A percentile compares a stretch with the other conserved stretches of the same genome.
Conservation (phyloP, 2,329 filamentous ascomycete species). For the Trichoderma sp. region DNA sequence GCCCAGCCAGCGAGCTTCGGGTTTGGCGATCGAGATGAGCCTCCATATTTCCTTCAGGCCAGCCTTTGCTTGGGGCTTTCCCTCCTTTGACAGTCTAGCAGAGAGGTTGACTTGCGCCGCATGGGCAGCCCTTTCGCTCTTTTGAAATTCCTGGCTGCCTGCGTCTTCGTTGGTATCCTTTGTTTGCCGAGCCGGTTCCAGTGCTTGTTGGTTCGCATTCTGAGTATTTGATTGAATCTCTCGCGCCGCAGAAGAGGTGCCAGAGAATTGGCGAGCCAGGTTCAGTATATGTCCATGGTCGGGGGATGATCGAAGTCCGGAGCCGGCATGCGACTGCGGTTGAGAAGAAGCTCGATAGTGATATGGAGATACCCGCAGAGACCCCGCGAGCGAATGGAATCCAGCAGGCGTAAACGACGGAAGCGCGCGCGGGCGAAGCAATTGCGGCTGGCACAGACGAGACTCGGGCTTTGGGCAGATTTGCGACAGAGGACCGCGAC, state of each 20-base stretch:
- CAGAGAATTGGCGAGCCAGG: constrained; percentile 40
- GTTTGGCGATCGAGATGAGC: constrained; percentile 83
- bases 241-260: constrained; percentile 32
- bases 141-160: constrained; percentile 54
- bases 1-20: constrained; percentile 76
- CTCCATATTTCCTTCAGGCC: constrained; percentile 79
- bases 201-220: constrained; percentile 41
- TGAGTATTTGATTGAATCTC: constrained; percentile 38
- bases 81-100: constrained; percentile 84
- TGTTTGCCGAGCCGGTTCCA: constrained; percentile 13
- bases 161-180: constrained; percentile 34
- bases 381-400: constrained; percentile 16
- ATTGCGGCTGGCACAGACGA: background rate
- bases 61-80: constrained; percentile 59
- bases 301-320: constrained; percentile 11
- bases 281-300: constrained; percentile 27
- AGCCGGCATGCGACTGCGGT: background rate
- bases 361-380: background rate
- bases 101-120: constrained; percentile 88
- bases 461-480: constrained; percentile 5
- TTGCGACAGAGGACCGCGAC: constrained; percentile 33
- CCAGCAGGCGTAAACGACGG: constrained; percentile 12
- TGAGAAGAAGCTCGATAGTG: background rate
- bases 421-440: constrained; percentile 1
- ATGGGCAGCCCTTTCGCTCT: constrained; percentile 81